Base-by-base conservation (phyloP, 2,329 filamentous ascomycete genomes). In the Sarocladium strictum region DNA sequence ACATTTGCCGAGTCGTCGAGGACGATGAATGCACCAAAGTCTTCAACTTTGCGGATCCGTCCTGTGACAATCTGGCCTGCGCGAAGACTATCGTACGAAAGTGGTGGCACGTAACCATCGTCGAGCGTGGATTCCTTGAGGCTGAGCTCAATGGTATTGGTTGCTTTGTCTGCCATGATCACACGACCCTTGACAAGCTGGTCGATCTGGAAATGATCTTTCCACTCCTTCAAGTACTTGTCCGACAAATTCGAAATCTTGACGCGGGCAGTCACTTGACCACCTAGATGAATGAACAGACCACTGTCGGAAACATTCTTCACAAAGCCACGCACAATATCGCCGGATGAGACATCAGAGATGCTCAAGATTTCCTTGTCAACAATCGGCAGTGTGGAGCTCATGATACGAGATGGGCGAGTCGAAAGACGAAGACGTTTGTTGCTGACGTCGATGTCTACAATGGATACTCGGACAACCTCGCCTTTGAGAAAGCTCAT, bases 21-120 rank as follows among this genome's bases (percentile, higher is more conserved):
- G 41, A 95, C 83, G 62, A 99, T 88, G 68, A 99, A 99, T 4
- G 93, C 93, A 60, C 94, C 94, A 67, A 92, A 99, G 29, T 96
- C 89, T 65, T 96, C 90, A 2, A 97, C 91, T 70, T 95, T 96
- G 63, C 92, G 86, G 55, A 99, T 84, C 66, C 90, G 96, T 50
- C 92, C 94, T 12, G 89, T 96, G 32, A 99, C 80, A 29, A 91
- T 75, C 69, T 96, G 89, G 6, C 91, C 92, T 58, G 81, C 75
- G 65, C 87, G 83, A 55, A 97, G 76, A 61, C 96, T 89, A n/a
- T 79, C 77, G 58, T 93, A 87, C 1, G 81, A 85, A n/a, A 86
- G 68, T 1, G 84, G 85, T 21, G 88, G 82, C 43, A 84, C 82
- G 69, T 90, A 96, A 60, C 92, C 78, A 59, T 88, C 83, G 56